Evolutionary conservation across 2,329 filamentous ascomycete genomes (phyloP).

Genomic region (Fusarium anthophilum): DNA sequence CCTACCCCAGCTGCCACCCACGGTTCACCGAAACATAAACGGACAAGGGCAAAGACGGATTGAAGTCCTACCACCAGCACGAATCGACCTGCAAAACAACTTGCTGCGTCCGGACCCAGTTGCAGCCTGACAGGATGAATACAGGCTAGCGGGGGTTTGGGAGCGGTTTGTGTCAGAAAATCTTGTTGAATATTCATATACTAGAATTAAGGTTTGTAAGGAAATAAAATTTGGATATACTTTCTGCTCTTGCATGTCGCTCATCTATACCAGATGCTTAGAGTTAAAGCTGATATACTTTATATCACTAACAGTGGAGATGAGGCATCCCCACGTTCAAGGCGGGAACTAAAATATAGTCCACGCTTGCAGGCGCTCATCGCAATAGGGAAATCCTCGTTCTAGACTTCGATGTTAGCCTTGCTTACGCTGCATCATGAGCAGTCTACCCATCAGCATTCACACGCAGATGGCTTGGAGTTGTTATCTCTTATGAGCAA

Average conservation of each 20-base stretch:
- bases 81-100: background rate
- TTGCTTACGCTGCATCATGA: background rate
- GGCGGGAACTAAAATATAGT: background rate
- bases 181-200: no score
- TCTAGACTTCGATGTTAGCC: background rate
- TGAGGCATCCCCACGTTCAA: background rate
- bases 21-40: no score
- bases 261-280: background rate
- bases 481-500: background rate
- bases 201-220: no score
- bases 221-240: background rate
- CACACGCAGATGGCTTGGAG: background rate
- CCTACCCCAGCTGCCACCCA: background rate
- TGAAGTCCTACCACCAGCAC: background rate
- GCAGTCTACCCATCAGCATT: background rate
- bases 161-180: background rate
- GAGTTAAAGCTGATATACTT: background rate
- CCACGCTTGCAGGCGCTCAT: background rate
- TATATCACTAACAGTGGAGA: background rate
- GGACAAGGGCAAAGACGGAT: background rate
- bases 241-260: background rate
- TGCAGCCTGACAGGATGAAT: background rate
- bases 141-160: background rate
- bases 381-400: background rate
- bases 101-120: background rate